A percentile compares a stretch with the other conserved stretches of the same genome.
Conservation (phyloP, 2,329 filamentous ascomycete genomes). For the Chrysoporthe deuterocubensis region DNA sequence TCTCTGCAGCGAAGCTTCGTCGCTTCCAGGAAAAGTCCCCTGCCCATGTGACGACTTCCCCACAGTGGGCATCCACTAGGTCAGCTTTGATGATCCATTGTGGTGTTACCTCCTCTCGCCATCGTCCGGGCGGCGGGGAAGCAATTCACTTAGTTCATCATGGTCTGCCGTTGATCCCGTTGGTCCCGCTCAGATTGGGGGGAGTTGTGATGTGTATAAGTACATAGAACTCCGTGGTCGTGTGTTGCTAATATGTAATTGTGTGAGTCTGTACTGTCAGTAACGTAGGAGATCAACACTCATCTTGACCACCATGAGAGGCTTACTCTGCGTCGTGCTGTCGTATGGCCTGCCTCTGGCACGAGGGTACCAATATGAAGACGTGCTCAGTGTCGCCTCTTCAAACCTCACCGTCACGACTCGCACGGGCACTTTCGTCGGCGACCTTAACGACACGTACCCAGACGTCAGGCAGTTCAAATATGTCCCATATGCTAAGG, state of each 20-base stretch:
- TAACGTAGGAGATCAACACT: not conserved
- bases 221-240: not conserved
- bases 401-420: constrained; percentile 14
- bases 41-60: constrained; percentile 7
- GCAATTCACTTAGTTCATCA: not conserved
- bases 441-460: constrained; percentile 14
- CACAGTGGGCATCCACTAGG: constrained; percentile 6
- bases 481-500: constrained; percentile 17
- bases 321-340: not conserved
- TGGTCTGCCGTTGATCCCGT: not conserved
- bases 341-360: not conserved
- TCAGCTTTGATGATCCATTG: not conserved
- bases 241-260: not conserved
- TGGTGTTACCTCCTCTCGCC: not conserved
- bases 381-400: not conserved
- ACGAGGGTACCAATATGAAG: constrained; percentile 5
- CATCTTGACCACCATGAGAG: not conserved
- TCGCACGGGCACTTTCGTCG: constrained; percentile 11
- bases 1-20: not conserved
- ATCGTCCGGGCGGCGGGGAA: not conserved
- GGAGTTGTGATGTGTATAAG: not conserved
- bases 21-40: not conserved
- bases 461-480: constrained; percentile 19
- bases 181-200: not conserved
- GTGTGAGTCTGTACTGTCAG: not conserved